Conservation (phyloP, 306 rosid species). For the Cicer cuneatum region DNA sequence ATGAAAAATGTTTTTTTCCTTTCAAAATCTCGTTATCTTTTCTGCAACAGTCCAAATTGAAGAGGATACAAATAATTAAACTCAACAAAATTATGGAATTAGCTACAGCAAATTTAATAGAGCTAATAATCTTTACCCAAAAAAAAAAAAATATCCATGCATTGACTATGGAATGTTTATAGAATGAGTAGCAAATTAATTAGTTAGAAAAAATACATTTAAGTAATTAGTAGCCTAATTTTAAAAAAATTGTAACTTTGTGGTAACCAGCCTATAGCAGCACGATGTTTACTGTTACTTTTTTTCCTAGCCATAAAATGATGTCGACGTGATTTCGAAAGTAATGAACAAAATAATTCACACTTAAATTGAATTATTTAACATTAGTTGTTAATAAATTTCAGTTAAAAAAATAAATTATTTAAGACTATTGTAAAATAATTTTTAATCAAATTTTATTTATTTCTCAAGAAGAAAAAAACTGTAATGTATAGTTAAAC, state of each 20-base stretch:
- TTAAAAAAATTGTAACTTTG: too few species aligned
- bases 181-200: neutral
- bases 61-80: neutral
- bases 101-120: neutral
- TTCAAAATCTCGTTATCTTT: too few species aligned
- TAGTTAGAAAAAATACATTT: neutral
- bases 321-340: neutral
- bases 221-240: neutral
- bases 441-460: too few species aligned
- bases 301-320: neutral
- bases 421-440: too few species aligned
- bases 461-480: too few species aligned
- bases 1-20: neutral
- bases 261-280: neutral
- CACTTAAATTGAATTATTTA: too few species aligned
- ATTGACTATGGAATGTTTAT: neutral
- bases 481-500: neutral
- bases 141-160: neutral
- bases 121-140: neutral
- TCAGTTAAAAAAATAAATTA: too few species aligned
- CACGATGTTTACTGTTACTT: neutral
- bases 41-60: neutral
- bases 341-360: neutral
- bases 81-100: neutral
- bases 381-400: too few species aligned